These are phyloP conservation scores for Eucalyptus brandiana DNA, from an alignment of 345 rosid species.

Conservation along the genomic window DNA sequence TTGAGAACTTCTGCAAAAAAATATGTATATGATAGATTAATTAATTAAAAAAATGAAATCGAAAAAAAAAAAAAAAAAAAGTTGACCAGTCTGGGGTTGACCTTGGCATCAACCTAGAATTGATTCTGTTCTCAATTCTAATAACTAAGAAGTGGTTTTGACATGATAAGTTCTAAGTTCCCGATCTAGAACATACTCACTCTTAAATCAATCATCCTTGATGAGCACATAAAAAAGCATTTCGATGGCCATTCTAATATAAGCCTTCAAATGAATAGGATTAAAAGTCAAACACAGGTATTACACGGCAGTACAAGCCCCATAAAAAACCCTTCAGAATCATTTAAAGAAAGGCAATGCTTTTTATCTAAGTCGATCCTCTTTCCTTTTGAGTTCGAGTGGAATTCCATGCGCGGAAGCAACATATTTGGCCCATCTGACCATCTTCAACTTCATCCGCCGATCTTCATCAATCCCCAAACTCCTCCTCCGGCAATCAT, in stretches of 20 bases:
- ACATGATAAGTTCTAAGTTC: neutral
- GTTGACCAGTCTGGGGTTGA: neutral
- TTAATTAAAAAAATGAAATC: neutral
- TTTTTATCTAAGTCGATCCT: neutral
- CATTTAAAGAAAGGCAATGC: neutral
- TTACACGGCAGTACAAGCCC: neutral
- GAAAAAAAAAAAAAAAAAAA: neutral
- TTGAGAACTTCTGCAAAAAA: neutral
- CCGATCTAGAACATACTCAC: neutral
- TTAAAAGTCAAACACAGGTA: neutral
- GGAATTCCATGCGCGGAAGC: neutral
- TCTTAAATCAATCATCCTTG: neutral
- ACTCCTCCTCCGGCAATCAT: neutral
- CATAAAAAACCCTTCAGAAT: neutral
- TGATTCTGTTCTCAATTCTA: neutral
- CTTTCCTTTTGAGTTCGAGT: neutral
- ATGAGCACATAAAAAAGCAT: neutral
- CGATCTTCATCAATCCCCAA: neutral
- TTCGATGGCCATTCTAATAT: neutral
- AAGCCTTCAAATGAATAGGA: neutral
- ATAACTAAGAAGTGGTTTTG: neutral
- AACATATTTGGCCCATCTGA: neutral
- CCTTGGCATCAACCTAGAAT: neutral
- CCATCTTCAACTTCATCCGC: neutral
- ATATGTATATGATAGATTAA: neutral